Base-by-base conservation (phyloP, 2,329 filamentous ascomycete genomes). In the Stachybotrys chartarum region DNA sequence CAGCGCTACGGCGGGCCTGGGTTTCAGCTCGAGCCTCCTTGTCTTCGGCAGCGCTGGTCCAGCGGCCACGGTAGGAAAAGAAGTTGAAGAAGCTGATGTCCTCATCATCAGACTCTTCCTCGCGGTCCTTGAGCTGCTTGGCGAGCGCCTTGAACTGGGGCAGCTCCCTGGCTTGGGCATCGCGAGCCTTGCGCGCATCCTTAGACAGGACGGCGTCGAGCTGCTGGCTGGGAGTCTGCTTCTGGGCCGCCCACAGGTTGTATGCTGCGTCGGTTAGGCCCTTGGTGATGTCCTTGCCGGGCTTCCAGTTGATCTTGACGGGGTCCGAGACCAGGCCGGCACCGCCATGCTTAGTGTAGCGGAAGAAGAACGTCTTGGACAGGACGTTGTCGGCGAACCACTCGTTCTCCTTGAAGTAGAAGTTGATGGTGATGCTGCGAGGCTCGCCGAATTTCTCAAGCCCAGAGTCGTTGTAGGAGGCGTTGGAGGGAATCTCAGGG, bases 131-230 rank as follows among this genome's bases (percentile, higher is more conserved):
- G 12, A 64, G 50, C 8, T 66, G 59, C 3, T 54, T 63, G 30
- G 31, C 45, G 42, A 65, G 51, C 39, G 61, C 63, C 18, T 62
- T 52, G 51, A 58, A 60, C 17, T 64, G 50, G 50, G 50, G 50
- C 49, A 52, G 8, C 32, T 42, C 31, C 50, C 44, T 52, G 50
- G 50, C 50, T 32, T 52, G 32, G 35, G 35, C 32, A 17, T 52
- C 50, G 50, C 50, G 50, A 30, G 32, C 32, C 50, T 52, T 52
- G 50, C 50, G 50, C 10, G 31, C 50, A 18, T 52, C 50, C 31
- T 35, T 17, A n/a, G 31, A 42, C 14, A 52, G 50, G 50, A 52
- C 50, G 17, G 14, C 50, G 50, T 52, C 50, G 32, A 52, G 50
- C 50, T 52, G 31, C 50, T 42, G 31, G 50, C 50, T 52, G 50